Evolutionary conservation across 768 basidiomycete species (phyloP).

Genomic region (Pisolithus tinctorius): DNA sequence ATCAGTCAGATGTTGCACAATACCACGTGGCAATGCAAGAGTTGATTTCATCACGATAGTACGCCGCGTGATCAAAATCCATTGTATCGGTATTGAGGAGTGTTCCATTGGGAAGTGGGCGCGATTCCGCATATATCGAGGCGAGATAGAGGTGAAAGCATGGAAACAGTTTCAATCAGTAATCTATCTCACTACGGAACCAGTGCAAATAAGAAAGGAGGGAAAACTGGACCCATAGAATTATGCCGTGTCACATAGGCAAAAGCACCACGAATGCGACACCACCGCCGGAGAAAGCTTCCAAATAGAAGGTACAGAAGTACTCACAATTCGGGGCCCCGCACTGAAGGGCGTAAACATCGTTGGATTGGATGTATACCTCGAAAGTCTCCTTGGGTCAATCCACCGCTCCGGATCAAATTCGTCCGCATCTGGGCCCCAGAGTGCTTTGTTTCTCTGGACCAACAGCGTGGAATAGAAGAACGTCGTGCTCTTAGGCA

Average conservation of each 20-base stretch:
- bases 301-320: neutral
- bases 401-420: conserved; percentile 81
- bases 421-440: conserved; percentile 71
- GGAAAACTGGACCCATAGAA: neutral
- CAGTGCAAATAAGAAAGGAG: no score
- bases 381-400: conserved; percentile 44
- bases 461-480: conserved; percentile 56
- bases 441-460: conserved; percentile 60
- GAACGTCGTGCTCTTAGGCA: conserved; percentile 52
- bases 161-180: no score
- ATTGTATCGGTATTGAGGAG: no score
- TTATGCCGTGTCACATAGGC: neutral
- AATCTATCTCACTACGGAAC: no score
- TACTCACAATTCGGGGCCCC: conserved; percentile 50
- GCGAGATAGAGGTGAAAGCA: no score
- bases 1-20: no score
- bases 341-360: conserved; percentile 74
- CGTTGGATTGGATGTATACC: conserved; percentile 50
- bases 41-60: no score
- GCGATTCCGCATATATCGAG: no score
- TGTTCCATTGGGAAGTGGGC: no score
- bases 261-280: neutral
- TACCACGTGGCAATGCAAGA: no score
- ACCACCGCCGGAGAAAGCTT: neutral
- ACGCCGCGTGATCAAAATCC: no score